Evolutionary conservation across 441 rosid genomes (phyloP), one percentile per base, ranked within the genome.

Genomic region (Kokia cookei): DNA sequence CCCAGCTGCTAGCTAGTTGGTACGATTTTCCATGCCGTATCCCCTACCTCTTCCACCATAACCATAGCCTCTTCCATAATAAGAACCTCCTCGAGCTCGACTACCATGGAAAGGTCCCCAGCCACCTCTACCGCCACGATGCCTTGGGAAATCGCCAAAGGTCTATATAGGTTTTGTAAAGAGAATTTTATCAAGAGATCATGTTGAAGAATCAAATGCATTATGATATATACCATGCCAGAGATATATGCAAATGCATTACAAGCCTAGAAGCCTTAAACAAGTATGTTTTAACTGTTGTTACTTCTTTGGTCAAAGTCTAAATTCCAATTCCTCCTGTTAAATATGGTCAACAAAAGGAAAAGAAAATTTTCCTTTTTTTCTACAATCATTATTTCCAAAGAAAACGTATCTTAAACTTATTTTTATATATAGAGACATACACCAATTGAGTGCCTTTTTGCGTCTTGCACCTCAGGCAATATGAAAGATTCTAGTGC

Each of bases 91-190:
- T 4, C 79, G 82, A 40, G 73, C 58, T 29, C 84, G 76, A 29
- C 87, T 84, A 50, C 87, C 87, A 26, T 76, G 76, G 59, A 14
- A 45, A 48, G 76, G 76, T 63, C 83, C 87, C 50, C 79, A 75
- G 4, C 85, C 82, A 72, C 85, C 83, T 73, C 82, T 76, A 43
- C 78, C 75, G 8, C 87, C 82, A 43, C 73, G 69, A 62, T 75
- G 74, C 73, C 85, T 69, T 32, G 76, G 62, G 69, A 79, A 60
- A 59, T 82, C 69, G 0, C 85, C 85, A 50, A 82, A 82, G 47
- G 85, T 82, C 85, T 82, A 60, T 71, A 75, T 32, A 64, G 42
- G 29, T 9, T 59, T 32, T 47, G 7, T 7, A 12, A 19, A 22
- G 12, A 7, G 74, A 40, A 1, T 45, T 7, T 43, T 45, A 2